Evolutionary conservation across 148 eudicot genomes (phyloP), one percentile per base, ranked within the genome.

Genomic region (Cornus kousa): DNA sequence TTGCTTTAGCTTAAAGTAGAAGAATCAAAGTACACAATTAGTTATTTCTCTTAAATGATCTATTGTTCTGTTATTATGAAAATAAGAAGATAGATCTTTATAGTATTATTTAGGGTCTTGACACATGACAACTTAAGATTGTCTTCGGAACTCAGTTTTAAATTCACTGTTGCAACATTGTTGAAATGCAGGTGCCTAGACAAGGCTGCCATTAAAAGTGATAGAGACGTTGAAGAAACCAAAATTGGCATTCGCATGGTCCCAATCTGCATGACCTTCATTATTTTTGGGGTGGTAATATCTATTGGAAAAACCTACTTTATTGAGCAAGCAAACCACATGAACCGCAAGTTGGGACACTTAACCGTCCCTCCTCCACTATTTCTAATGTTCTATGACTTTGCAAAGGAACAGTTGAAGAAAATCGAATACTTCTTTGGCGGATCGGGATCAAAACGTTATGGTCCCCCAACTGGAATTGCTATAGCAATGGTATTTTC

Each of bases 251-350:
- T 89, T 22, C 82, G 80, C 9, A 79, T 84, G 87, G 67, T 87
- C 53, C 90, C 92, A 4, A 32, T 89, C 78, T 87, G 84, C 82
- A 5, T 81, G n/a, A 82, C 91, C 59, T 85, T 88, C 72, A 79
- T 88, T 35, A 9, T 84, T 0, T 74, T 82, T 23, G 90, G 93
- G 6, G 31, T 87, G 2, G 85, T 88, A 6, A 73, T 77, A 3
- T 81, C 93, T 5, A 67, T 86, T 0, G 89, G 89, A 7, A 80
- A 73, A 76, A 90, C 91, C n/a, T 90, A 86, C 83, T 90, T 90
- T 60, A 75, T 88, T 2, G 87, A 88, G 81, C 90, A 90, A 84
- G 88, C 89, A 7, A 82, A 81, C 22, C 76, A 84, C 75, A 46
- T 87, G 81, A 75, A 85, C 74, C 85, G 31, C 7, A 88, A 85